Conservation (phyloP, 768 basidiomycete genomes). For the Cyathus striatus region DNA sequence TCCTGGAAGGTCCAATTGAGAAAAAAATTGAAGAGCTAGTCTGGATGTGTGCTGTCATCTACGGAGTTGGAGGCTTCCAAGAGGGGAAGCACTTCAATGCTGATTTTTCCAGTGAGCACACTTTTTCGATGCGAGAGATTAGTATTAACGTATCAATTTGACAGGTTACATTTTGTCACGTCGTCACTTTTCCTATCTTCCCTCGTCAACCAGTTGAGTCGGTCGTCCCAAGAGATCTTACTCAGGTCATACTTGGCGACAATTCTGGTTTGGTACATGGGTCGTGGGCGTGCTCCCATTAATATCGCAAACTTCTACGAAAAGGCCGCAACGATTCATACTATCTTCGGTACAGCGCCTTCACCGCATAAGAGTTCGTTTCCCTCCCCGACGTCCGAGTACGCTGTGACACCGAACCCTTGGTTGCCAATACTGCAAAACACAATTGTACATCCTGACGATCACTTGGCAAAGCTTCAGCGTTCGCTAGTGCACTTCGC, state of each 20-base stretch:
- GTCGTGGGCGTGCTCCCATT: constrained; percentile 47
- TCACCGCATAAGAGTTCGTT: constrained; percentile 14
- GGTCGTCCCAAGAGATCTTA: constrained; percentile 37
- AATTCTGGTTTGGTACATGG: constrained; percentile 50
- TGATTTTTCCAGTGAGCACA: constrained; percentile 56
- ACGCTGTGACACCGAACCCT: constrained; percentile 40
- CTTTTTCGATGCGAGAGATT: neutral
- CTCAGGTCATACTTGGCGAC: constrained; percentile 54
- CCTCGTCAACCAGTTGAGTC: constrained; percentile 24
- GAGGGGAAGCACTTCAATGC: constrained; percentile 33
- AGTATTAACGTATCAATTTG: neutral
- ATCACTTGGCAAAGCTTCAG: constrained; percentile 41
- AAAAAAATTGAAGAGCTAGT: constrained; percentile 58
- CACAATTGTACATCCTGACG: constrained; percentile 51
- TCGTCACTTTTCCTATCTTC: constrained; percentile 59
- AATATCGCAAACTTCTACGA: constrained; percentile 46
- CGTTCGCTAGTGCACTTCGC: constrained; percentile 50
- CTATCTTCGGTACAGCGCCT: constrained; percentile 12
- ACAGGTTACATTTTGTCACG: constrained; percentile 63
- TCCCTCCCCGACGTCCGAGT: constrained; percentile 23
- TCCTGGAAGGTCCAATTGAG: constrained; percentile 28
- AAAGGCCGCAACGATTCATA: constrained; percentile 12
- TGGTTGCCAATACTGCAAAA: constrained; percentile 52
- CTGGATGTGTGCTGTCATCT: constrained; percentile 51
- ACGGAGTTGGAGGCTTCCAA: constrained; percentile 49